These are phyloP conservation scores for Hypoxylon rubiginosum DNA, from an alignment of 2,329 filamentous ascomycete genomes.

Conservation along the genomic window DNA sequence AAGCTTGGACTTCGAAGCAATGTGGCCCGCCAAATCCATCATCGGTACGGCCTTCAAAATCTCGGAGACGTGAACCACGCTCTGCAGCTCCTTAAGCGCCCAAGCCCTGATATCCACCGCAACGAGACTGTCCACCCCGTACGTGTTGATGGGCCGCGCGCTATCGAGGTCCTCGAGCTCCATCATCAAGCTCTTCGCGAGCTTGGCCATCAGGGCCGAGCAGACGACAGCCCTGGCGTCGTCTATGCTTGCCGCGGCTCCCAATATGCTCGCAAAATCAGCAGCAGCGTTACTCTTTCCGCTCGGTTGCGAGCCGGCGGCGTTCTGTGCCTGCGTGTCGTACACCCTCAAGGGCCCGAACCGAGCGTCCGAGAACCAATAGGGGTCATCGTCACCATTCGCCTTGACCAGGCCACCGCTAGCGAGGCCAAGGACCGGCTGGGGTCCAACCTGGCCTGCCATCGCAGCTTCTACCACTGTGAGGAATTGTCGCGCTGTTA, in stretches of 20 bases:
- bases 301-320: constrained; percentile 21
- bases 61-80: constrained; percentile 46
- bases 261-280: constrained; percentile 44
- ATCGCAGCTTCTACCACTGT: constrained; percentile 46
- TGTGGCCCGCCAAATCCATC: constrained; percentile 45
- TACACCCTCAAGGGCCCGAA: constrained; percentile 46
- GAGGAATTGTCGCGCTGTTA: constrained; percentile 44
- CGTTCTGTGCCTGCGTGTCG: constrained; percentile 41
- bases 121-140: constrained; percentile 49
- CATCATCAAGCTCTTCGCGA: constrained; percentile 51
- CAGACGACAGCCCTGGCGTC: constrained; percentile 45
- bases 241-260: constrained; percentile 39
- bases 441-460: constrained; percentile 35
- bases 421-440: constrained; percentile 47
- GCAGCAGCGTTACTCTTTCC: constrained; percentile 34
- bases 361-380: constrained; percentile 50
- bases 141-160: constrained; percentile 46
- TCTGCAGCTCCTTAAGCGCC: constrained; percentile 48
- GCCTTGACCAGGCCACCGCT: constrained; percentile 48
- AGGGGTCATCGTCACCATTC: constrained; percentile 49
- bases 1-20: constrained; percentile 48
- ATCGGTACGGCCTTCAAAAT: constrained; percentile 47
- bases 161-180: constrained; percentile 50
- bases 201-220: constrained; percentile 48
- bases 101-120: constrained; percentile 49